Base-by-base conservation (phyloP, 352 stramenopile genomes). In the Aphanomyces cochlioides region DNA sequence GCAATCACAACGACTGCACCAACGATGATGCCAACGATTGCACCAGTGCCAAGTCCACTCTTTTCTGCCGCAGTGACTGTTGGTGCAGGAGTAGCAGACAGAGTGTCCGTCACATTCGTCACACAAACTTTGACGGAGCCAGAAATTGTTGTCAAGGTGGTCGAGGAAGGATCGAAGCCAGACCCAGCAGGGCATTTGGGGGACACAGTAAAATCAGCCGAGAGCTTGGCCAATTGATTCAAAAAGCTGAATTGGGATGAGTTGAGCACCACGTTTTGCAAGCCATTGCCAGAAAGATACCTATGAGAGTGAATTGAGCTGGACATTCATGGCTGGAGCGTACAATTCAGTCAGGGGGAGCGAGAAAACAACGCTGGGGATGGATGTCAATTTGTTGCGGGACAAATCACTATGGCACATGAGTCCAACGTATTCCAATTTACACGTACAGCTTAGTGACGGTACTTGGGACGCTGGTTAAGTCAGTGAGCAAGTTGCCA, bases 221-320 rank as follows among this genome's bases (percentile, higher is more conserved):
- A 67, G 37, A 92, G 84, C 0, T 41, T 69, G 3, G 73, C 75
- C n/a, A 89, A 37, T 36, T 80, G 43, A 28, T 28, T 28, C 5
- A 92, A 48, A 10, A 83, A 53, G 12, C 72, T 58, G 56, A 82
- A 43, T 60, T 90, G 79, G 1, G 66, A 56, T 4, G 59, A 28
- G 15, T 75, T 80, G 17, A 92, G 72, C 47, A 79, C 66, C 17
- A 89, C 21, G 59, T 90, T 89, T 1, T 73, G 79, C n/a, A 92
- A 70, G 73, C 88, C 85, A 56, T 78, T 87, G 37, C 56, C 70
- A 0, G 39, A 36, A 74, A 92, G 79, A 47, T 73, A 83, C 34
- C 39, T 36, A 15, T 2, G 28, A 28, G 28, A 28, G 28, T 28
- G 28, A 28, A 50, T 67, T 41, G 40, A 12, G 66, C 75, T 0